Evolutionary conservation across 2,329 filamentous ascomycete genomes (phyloP), one percentile per base, ranked within the genome.

Genomic region (Aspergillus amoenus): DNA sequence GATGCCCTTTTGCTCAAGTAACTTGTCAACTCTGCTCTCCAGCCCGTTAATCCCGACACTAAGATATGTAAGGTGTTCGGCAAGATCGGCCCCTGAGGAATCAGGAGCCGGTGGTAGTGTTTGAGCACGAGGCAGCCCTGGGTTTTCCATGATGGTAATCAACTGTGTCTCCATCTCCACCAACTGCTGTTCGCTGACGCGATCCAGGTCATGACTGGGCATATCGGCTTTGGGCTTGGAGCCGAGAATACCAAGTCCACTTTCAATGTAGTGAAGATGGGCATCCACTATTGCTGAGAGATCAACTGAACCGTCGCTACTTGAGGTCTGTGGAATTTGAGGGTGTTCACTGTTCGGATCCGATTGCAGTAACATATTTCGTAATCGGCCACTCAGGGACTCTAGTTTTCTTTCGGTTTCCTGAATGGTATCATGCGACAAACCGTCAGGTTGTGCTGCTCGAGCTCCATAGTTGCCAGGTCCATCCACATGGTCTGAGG

Each of bases 1-100:
- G 21, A 96, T 93, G 48, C 86, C 85, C 71, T 96, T 95, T 70
- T 97, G 93, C 66, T 96, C 90, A 60, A 90, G 88, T 37, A 97
- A 79, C 18, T 84, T 84, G 17, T 87, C 88, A n/a, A 91, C 84
- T 57, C 91, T 89, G 41, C 82, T 81, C 69, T 92, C 91, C 4
- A 97, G 78, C 76, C 86, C 89, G 66, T 92, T 88, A 1, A 97
- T 86, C 67, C 90, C 91, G 8, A 84, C 79, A 15, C 87, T 88
- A 71, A 97, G 95, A 18, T 88, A 90, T 21, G 83, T 80, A 4
- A 96, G 77, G 64, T 94, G 91, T 24, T 85, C 83, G 46, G 88
- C 81, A 5, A 90, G 72, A 24, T 82, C 83, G 44, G 81, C 79
- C 5, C 82, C 82, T 1, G 81, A 79, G 3, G 81, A 74, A 37